A percentile compares a stretch with the other conserved stretches of the same genome.
phyloP scores from a whole-genome alignment of 208 protist species.

The Leishmania guyanensis region DNA sequence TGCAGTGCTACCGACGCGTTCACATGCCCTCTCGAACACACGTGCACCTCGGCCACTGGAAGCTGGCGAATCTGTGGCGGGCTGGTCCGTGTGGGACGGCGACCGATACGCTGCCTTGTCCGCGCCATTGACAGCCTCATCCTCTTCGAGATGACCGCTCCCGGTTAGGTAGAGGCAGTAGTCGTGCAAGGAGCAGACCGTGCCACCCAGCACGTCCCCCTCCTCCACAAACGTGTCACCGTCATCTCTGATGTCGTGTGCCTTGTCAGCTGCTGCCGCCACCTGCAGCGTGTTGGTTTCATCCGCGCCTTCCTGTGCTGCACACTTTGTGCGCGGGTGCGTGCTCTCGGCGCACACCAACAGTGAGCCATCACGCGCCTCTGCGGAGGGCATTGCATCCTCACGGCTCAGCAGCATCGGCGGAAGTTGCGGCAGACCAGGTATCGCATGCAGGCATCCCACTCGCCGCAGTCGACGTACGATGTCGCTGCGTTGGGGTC shows the following conservation, averaged over 20 bases:
- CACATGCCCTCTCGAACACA: neutral
- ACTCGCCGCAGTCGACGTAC: slow-evolving; percentile 3
- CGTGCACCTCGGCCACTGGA: too few relatives aligned
- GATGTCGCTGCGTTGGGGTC: neutral
- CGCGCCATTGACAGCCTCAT: neutral
- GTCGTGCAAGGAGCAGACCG: slow-evolving; percentile 30
- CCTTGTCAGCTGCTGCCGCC: neutral
- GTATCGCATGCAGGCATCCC: slow-evolving; percentile 33
- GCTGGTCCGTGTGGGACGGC: neutral
- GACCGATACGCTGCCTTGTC: neutral
- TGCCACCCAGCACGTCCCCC: slow-evolving; percentile 7
- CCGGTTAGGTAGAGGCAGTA: slow-evolving; percentile 5
- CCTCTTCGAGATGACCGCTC: neutral
- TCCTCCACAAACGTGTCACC: neutral
- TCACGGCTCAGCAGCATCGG: slow-evolving; percentile 7
- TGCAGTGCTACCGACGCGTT: neutral
- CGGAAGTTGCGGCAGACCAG: slow-evolving; percentile 31
- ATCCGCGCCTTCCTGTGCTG: neutral
- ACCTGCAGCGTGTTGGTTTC: neutral
- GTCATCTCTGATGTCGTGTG: neutral
- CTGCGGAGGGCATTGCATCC: too few relatives aligned
- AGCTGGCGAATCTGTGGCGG: neutral
- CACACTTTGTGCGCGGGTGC: neutral
- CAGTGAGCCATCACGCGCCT: neutral
- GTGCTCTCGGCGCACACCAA: neutral